These are phyloP conservation scores for Emericellopsis atlantica DNA, from an alignment of 2,329 filamentous ascomycete species.

Conservation along the genomic window DNA sequence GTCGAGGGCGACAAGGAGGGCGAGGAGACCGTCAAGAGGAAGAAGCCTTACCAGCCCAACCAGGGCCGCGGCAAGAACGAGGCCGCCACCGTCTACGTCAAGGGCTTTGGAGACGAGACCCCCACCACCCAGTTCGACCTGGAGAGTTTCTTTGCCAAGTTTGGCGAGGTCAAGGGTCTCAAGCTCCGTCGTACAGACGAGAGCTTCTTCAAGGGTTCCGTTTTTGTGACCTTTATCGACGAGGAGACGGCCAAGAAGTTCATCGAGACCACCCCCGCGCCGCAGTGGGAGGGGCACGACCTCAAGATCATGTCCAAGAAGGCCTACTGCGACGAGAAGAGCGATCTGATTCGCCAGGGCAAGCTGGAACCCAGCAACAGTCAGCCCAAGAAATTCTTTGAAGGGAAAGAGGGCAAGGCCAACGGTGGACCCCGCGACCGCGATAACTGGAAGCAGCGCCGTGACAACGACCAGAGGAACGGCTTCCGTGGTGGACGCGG, in stretches of 20 bases:
- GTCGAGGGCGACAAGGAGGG: conserved; percentile 60
- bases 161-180: conserved; percentile 67
- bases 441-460: conserved; percentile 52
- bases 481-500: conserved; percentile 38
- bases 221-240: conserved; percentile 83
- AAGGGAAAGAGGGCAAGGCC: conserved; percentile 27
- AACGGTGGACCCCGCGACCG: conserved; percentile 24
- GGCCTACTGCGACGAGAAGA: conserved; percentile 73
- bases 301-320: conserved; percentile 79
- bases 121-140: conserved; percentile 83
- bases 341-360: conserved; percentile 57
- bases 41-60: conserved; percentile 52
- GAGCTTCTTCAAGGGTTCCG: conserved; percentile 84
- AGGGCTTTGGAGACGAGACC: conserved; percentile 84
- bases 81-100: conserved; percentile 73
- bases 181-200: conserved; percentile 69
- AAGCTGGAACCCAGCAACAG: conserved; percentile 46
- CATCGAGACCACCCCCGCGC: conserved; percentile 65
- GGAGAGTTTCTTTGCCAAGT: conserved; percentile 78
- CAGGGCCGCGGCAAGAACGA: conserved; percentile 54
- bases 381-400: conserved; percentile 31
- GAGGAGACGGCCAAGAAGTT: conserved; percentile 74
- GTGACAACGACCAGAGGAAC: conserved; percentile 47
- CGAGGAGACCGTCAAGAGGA: conserved; percentile 63
- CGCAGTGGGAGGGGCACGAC: conserved; percentile 70